A percentile compares a stretch with the other conserved stretches of the same genome.
Conservation (phyloP, 805 yeast genomes). For the Candida sithepensis region DNA sequence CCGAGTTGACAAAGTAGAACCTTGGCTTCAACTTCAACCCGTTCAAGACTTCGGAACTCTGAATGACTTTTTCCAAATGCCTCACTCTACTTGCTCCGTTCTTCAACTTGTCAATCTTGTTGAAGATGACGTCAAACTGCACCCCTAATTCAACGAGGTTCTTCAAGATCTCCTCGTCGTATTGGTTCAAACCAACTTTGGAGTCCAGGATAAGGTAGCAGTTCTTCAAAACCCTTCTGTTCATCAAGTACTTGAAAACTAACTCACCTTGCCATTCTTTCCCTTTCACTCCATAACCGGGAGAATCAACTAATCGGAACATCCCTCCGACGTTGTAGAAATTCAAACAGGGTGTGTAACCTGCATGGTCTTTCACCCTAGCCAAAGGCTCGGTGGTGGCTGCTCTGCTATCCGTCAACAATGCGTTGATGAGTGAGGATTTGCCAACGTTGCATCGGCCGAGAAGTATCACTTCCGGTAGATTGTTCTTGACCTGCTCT, state of each 20-base stretch:
- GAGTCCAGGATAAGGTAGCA: conserved; percentile 64
- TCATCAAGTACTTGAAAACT: conserved; percentile 57
- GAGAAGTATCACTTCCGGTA: conserved; percentile 73
- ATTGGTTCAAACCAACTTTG: conserved; percentile 51
- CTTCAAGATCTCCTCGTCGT: conserved; percentile 52
- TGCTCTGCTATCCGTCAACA: conserved; percentile 41
- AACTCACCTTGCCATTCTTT: conserved; percentile 63
- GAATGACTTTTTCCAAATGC: conserved; percentile 37
- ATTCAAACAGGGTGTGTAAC: conserved; percentile 59
- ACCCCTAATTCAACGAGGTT: conserved; percentile 51
- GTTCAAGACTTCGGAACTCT: conserved; percentile 33
- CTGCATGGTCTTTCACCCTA: conserved; percentile 31
- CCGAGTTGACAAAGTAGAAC: conserved; percentile 50
- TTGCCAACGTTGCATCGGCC: conserved; percentile 90
- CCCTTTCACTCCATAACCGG: conserved; percentile 85
- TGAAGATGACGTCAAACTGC: conserved; percentile 71
- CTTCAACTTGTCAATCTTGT: conserved; percentile 64
- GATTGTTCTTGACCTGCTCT: conserved; percentile 22
- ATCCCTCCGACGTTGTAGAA: conserved; percentile 64
- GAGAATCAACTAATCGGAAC: conserved; percentile 74
- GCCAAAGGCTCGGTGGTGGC: conserved; percentile 38
- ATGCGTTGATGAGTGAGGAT: conserved; percentile 65
- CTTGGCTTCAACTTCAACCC: conserved; percentile 40
- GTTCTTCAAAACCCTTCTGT: conserved; percentile 50
- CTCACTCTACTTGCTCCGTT: conserved; percentile 25